phyloP scores from a whole-genome alignment of 2,329 filamentous ascomycete genomes.

The Macrophomina pseudophaseolina region DNA sequence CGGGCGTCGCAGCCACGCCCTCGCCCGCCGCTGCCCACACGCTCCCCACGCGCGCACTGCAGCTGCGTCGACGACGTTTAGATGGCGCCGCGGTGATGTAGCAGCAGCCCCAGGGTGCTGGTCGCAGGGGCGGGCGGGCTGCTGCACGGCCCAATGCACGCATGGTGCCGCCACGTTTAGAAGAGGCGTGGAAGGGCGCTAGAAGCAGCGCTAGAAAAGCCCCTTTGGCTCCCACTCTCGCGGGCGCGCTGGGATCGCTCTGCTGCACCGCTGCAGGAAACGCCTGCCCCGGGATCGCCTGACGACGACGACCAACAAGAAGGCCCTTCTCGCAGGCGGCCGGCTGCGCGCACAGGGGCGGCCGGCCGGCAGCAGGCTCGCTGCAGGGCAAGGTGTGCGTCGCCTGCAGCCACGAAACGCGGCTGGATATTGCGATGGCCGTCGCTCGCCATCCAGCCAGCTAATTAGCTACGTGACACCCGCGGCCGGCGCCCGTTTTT shows the following conservation, averaged over 20 bases:
- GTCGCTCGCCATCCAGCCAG: background rate
- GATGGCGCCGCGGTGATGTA: constrained; percentile 17
- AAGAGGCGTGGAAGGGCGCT: constrained; percentile 31
- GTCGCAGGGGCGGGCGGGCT: constrained; percentile 23
- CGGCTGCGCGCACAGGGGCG: constrained; percentile 17
- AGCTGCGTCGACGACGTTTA: background rate
- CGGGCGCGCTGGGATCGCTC: constrained; percentile 28
- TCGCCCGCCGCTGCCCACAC: background rate
- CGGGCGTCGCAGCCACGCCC: constrained; percentile 17
- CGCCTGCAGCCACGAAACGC: constrained; percentile 22
- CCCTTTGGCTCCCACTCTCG: constrained; percentile 6
- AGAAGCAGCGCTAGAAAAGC: constrained; percentile 30
- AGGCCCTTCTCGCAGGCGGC: constrained; percentile 19
- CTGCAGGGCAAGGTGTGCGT: background rate
- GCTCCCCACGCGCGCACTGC: constrained; percentile 4
- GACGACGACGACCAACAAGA: constrained; percentile 6
- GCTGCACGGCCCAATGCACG: constrained; percentile 21
- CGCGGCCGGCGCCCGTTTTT: constrained; percentile 13
- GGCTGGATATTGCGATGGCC: constrained; percentile 27
- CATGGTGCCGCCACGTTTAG: constrained; percentile 29
- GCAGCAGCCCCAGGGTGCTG: constrained; percentile 28
- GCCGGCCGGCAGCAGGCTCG: background rate
- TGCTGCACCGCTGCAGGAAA: constrained; percentile 28
- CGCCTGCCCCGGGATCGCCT: constrained; percentile 19
- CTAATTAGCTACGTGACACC: constrained; percentile 20